Evolutionary conservation across 2,329 filamentous ascomycete species (phyloP).

Genomic region (Fusarium mangiferae): DNA sequence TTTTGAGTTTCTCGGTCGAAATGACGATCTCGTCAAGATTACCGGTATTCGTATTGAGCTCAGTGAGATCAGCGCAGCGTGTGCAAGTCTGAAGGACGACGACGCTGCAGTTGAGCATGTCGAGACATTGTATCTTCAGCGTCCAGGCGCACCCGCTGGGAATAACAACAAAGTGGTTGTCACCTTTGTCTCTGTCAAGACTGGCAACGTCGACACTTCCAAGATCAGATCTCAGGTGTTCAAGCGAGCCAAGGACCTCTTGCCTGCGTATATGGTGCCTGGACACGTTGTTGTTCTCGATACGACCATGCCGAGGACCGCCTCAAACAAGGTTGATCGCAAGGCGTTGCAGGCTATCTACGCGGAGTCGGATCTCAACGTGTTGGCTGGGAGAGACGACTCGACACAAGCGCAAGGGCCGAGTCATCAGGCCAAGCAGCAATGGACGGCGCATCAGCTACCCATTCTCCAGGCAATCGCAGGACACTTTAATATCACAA

Average conservation of each 20-base stretch:
- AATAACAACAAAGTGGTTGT: slow-evolving; percentile 22
- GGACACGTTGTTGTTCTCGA: slow-evolving; percentile 24
- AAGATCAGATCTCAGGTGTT: slow-evolving; percentile 11
- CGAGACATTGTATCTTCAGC: slow-evolving; percentile 7
- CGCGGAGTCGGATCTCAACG: background rate
- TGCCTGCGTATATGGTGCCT: slow-evolving; percentile 25
- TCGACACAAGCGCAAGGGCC: accelerated
- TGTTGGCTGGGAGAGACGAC: background rate
- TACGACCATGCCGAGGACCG: slow-evolving; percentile 21
- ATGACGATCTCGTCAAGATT: slow-evolving; percentile 27
- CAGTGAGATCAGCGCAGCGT: slow-evolving; percentile 28
- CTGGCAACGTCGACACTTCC: background rate
- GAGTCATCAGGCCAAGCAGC: background rate
- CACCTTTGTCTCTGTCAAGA: slow-evolving; percentile 22
- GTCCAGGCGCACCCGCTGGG: background rate
- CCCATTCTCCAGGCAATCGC: background rate
- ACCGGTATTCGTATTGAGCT: slow-evolving; percentile 21
- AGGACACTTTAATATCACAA: slow-evolving; percentile 11
- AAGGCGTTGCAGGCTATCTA: slow-evolving; percentile 21
- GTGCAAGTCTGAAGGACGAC: slow-evolving; percentile 20
- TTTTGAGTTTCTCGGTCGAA: slow-evolving; percentile 24
- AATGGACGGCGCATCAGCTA: background rate
- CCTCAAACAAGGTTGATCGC: slow-evolving; percentile 28
- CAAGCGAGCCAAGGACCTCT: slow-evolving; percentile 6
- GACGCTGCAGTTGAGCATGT: slow-evolving; percentile 12